A percentile compares a stretch with the other conserved stretches of the same genome.
Conservation (phyloP, 2,329 filamentous ascomycete genomes). For the Aureobasidium sp. region DNA sequence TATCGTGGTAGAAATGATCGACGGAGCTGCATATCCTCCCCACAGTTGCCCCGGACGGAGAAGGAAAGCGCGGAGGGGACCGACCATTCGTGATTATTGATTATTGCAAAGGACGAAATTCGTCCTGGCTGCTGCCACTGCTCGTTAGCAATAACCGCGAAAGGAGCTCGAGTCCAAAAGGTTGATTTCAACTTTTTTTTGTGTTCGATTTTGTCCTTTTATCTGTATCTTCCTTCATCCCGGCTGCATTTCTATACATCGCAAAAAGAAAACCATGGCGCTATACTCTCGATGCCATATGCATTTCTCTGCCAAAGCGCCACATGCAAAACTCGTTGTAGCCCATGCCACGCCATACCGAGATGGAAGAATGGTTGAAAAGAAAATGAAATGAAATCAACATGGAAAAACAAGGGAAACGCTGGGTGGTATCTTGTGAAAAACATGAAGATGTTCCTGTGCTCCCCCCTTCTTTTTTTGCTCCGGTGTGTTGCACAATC, state of each 20-base stretch:
- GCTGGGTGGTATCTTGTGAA: constrained; percentile 8
- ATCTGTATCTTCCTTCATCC: not conserved
- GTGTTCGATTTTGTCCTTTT: not conserved
- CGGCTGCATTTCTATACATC: constrained; percentile 1
- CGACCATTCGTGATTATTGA: no score
- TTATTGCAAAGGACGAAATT: not conserved
- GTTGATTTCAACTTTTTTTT: constrained; percentile 8
- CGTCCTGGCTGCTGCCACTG: not conserved
- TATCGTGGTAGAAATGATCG: not conserved
- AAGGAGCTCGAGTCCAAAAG: no score
- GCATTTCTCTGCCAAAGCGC: constrained; percentile 6
- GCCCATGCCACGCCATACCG: not conserved
- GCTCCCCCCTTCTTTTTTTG: not conserved
- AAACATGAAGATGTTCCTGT: constrained; percentile 10
- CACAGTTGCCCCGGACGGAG: not conserved
- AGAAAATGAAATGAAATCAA: constrained; percentile 8
- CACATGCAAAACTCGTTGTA: constrained; percentile 1
- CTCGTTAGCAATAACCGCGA: not conserved
- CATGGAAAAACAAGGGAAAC: constrained; percentile 4
- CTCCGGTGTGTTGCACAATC: not conserved
- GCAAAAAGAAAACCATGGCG: not conserved
- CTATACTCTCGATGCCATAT: not conserved
- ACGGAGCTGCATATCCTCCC: not conserved
- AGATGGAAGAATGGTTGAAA: constrained; percentile 1
- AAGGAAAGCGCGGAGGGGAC: not conserved